These are phyloP conservation scores for Pascua guehoae DNA, from an alignment of 1,284 basidiomycete species.

Conservation along the genomic window DNA sequence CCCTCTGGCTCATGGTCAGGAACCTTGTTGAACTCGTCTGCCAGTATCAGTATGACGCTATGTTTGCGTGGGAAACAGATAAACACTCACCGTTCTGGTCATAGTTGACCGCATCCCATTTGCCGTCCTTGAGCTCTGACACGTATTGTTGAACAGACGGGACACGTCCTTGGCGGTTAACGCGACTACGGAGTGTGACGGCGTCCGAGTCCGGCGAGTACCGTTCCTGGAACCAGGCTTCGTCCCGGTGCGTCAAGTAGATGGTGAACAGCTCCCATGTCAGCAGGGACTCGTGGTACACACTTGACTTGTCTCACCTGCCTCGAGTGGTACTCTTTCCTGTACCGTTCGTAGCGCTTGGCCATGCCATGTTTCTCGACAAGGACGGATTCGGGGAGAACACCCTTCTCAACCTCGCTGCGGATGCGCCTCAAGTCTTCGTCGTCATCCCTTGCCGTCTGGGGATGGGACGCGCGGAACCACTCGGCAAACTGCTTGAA, in stretches of 20 bases:
- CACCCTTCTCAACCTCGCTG: conserved; percentile 23
- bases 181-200: conserved; percentile 64
- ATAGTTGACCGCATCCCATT: conserved; percentile 63
- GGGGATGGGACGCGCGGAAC: conserved; percentile 76
- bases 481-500: conserved; percentile 85
- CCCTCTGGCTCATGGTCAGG: conserved; percentile 34
- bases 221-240: conserved; percentile 91
- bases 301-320: conserved; percentile 62
- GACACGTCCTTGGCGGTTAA: conserved; percentile 76
- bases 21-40: not conserved
- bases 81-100: conserved; percentile 28
- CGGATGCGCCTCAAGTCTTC: conserved; percentile 35
- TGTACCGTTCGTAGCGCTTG: conserved; percentile 80
- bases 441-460: conserved; percentile 56
- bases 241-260: conserved; percentile 85
- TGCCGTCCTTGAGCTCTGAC: conserved; percentile 72
- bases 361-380: conserved; percentile 62
- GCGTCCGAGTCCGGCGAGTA: conserved; percentile 73
- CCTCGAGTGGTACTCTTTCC: conserved; percentile 75
- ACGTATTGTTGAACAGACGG: conserved; percentile 68
- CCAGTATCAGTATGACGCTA: no score
- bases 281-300: conserved; percentile 4
- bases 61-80: not conserved
- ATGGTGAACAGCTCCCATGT: conserved; percentile 64
- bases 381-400: conserved; percentile 47